Evolutionary conservation across 345 rosid species (phyloP), one percentile per base, ranked within the genome.

Genomic region (Aethionema arabicum): DNA sequence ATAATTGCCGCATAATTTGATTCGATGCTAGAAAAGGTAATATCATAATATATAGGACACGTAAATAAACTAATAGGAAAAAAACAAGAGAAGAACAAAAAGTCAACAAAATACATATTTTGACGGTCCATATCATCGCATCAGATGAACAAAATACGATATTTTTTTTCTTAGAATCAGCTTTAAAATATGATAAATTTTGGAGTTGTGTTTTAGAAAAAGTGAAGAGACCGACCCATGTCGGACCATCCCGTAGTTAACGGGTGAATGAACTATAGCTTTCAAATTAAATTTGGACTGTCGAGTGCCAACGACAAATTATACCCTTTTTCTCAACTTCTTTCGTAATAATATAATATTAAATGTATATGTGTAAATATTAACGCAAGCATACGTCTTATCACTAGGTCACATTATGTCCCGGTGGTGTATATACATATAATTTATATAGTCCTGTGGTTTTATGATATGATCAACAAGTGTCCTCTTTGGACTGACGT

Each of bases 391-490:
- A 63, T 55, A 56, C 12, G 68, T 62, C 64, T 41, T 16, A 30
- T 70, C 74, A 62, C 53, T 53, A 53, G 73, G 51, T 61, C 67
- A 69, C 14, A 46, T 54, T 61, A 39, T 61, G 43, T 69, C 50
- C 45, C 37, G 49, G 13, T 62, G 56, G 14, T 48, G 37, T 61
- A 35, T 47, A 52, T 3, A 21, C 27, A 21, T 47, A 35, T 35
- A 8, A 5, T 5, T 8, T 35, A 8, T 38, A 38, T 52, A 15
- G 50, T 53, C 36, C 45, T 14, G 6, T 2, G 30, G 59, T 43
- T 32, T 49, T 16, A 41, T 5, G 39, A 66, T 66, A 56, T 59
- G 32, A 32, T 56, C 21, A 32, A 40, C 58, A 21, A 29, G 16
- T 52, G 41, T 30, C 40, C 49, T 30, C 42, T 11, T 43, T 31